Conservation (phyloP, 2,329 filamentous ascomycete species). For the Paracoccidioides lutzii region DNA sequence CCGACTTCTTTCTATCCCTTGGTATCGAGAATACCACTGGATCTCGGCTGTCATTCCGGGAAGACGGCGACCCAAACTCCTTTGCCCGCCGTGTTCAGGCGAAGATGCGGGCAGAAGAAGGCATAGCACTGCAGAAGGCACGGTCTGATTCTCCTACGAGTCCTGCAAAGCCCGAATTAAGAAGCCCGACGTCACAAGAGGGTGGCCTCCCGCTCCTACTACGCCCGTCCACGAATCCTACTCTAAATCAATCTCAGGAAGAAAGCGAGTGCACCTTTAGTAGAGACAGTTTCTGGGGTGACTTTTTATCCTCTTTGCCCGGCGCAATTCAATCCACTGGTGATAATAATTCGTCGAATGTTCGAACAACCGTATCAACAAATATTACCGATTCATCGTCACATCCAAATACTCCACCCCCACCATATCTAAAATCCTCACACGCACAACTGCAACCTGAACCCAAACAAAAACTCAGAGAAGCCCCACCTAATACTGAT, state of each 20-base stretch:
- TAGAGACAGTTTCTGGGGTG: conserved; percentile 8
- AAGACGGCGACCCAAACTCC: conserved; percentile 29
- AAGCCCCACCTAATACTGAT: background rate
- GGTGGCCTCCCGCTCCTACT: conserved; percentile 10
- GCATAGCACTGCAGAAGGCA: conserved; percentile 32
- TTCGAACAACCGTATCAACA: background rate
- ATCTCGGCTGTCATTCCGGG: conserved; percentile 28
- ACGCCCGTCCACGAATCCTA: conserved; percentile 5
- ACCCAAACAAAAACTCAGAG: background rate
- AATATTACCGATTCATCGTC: background rate
- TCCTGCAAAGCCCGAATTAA: background rate
- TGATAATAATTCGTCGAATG: background rate
- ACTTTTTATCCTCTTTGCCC: conserved; percentile 9
- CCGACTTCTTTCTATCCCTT: conserved; percentile 26
- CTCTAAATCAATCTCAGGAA: background rate
- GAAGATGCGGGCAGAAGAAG: conserved; percentile 42
- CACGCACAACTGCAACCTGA: conserved; percentile 9
- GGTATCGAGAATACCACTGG: conserved; percentile 17
- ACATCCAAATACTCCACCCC: conserved; percentile 2
- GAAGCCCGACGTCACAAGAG: background rate
- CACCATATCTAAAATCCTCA: conserved; percentile 6
- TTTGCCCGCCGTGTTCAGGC: conserved; percentile 37
- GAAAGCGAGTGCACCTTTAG: background rate
- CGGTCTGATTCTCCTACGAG: background rate
- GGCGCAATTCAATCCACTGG: conserved; percentile 1